phyloP scores from a whole-genome alignment of 2,329 filamentous ascomycete species.

The Colletotrichum scovillei region DNA sequence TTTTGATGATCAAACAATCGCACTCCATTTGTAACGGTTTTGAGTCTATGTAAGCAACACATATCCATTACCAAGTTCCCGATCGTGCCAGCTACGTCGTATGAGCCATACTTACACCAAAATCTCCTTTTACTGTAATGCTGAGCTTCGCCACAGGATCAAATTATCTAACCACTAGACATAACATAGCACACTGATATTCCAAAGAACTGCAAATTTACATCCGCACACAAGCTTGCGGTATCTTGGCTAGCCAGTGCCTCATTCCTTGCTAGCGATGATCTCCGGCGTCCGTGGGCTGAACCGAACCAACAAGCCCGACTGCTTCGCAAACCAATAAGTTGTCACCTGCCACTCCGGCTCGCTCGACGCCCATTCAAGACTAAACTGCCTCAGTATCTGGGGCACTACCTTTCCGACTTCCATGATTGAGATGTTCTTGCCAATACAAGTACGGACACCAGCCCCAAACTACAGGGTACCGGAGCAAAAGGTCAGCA shows the following conservation, averaged over 20 bases:
- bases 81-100: too few relatives aligned
- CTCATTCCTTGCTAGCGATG: not conserved
- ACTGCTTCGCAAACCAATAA: not conserved
- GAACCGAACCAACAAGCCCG: not conserved
- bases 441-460: not conserved
- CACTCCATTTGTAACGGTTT: not conserved
- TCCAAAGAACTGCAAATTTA: too few relatives aligned
- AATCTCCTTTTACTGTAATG: too few relatives aligned
- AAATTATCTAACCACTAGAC: too few relatives aligned
- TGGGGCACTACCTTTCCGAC: not conserved
- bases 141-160: too few relatives aligned
- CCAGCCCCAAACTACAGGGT: not conserved
- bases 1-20: not conserved
- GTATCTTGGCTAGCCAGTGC: too few relatives aligned
- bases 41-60: not conserved
- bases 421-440: not conserved
- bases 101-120: too few relatives aligned
- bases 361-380: not conserved
- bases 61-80: too few relatives aligned
- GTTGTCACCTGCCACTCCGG: not conserved
- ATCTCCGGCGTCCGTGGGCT: not conserved
- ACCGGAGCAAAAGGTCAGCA: not conserved
- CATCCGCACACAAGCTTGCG: too few relatives aligned
- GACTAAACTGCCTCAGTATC: not conserved
- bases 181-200: too few relatives aligned